These are phyloP conservation scores for Abortiporus biennis DNA, from an alignment of 1,284 basidiomycete species.

Conservation along the genomic window DNA sequence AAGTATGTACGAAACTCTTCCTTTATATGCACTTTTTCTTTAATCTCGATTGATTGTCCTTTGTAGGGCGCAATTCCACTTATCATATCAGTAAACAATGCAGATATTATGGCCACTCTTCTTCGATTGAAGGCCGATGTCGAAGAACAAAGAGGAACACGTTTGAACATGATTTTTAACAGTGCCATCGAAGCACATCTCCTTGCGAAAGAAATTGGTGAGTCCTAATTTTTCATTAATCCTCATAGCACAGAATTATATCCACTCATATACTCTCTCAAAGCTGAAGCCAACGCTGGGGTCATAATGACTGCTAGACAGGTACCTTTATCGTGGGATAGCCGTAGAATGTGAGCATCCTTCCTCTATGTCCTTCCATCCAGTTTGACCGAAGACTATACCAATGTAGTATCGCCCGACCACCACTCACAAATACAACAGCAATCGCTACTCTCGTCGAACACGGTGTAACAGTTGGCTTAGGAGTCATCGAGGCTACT, in stretches of 20 bases:
- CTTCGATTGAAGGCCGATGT: slow-evolving; percentile 70
- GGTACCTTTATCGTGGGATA: slow-evolving; percentile 48
- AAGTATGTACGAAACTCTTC: slow-evolving; percentile 32
- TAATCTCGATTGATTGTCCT: background rate
- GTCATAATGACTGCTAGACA: slow-evolving; percentile 50
- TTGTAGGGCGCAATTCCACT: slow-evolving; percentile 42
- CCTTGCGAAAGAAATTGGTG: slow-evolving; percentile 69
- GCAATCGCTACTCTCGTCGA: slow-evolving; percentile 39
- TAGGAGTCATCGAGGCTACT: slow-evolving; percentile 47
- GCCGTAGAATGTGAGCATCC: slow-evolving; percentile 32
- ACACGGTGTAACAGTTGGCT: slow-evolving; percentile 46
- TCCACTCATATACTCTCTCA: too few relatives aligned
- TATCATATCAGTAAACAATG: slow-evolving; percentile 64
- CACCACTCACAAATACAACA: slow-evolving; percentile 45
- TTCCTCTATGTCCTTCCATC: background rate
- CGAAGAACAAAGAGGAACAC: slow-evolving; percentile 52
- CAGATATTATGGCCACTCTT: slow-evolving; percentile 73
- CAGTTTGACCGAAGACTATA: too few relatives aligned
- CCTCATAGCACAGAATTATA: too few relatives aligned
- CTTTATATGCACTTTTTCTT: slow-evolving; percentile 6
- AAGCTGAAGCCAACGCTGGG: slow-evolving; percentile 39
- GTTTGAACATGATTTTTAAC: slow-evolving; percentile 59
- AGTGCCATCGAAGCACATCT: slow-evolving; percentile 75
- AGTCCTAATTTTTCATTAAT: slow-evolving; percentile 46
- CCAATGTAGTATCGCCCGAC: slow-evolving; percentile 39